Evolutionary conservation across 129 eudicot genomes (phyloP).

Genomic region (Flaveria brownii): DNA sequence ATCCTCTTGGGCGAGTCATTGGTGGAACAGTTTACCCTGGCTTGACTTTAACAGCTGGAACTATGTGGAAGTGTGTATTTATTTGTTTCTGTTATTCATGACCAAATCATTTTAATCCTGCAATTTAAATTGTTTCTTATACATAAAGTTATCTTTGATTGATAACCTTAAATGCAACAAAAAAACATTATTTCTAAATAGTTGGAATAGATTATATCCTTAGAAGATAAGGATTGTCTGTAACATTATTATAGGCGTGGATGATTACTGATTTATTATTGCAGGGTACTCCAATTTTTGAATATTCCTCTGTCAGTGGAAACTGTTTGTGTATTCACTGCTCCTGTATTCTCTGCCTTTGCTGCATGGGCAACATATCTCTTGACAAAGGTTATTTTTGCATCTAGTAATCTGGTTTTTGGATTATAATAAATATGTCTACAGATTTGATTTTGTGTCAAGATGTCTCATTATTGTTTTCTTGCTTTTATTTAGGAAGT

Average conservation of each 20-base stretch:
- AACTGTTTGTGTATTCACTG: constrained; percentile 97
- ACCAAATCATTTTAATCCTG: neutral
- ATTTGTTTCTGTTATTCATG: neutral
- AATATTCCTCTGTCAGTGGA: constrained; percentile 97
- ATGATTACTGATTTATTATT: neutral
- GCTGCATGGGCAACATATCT: constrained; percentile 98
- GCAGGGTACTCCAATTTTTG: constrained; percentile 61
- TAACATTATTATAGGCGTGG: constrained; percentile 1
- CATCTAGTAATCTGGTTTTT: neutral
- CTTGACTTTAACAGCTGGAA: constrained; percentile 86
- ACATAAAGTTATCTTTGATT: neutral
- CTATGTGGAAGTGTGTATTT: constrained; percentile 75
- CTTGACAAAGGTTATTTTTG: constrained; percentile 71
- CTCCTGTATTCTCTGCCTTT: constrained; percentile 91
- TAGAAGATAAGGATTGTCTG: neutral
- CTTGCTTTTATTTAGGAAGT: constrained; percentile 65
- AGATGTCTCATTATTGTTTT: constrained; percentile 6
- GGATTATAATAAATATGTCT: neutral
- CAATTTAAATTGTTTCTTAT: neutral
- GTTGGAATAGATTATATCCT: constrained; percentile 5
- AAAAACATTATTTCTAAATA: neutral
- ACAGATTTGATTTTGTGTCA: neutral
- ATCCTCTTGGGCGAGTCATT: constrained; percentile 97
- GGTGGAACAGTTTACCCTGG: constrained; percentile 99
- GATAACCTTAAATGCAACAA: neutral